Percentiles rank a stretch among this genome's conserved stretches.
Conservation (phyloP, 768 basidiomycete species). For the Suillus fuscotomentosus region DNA sequence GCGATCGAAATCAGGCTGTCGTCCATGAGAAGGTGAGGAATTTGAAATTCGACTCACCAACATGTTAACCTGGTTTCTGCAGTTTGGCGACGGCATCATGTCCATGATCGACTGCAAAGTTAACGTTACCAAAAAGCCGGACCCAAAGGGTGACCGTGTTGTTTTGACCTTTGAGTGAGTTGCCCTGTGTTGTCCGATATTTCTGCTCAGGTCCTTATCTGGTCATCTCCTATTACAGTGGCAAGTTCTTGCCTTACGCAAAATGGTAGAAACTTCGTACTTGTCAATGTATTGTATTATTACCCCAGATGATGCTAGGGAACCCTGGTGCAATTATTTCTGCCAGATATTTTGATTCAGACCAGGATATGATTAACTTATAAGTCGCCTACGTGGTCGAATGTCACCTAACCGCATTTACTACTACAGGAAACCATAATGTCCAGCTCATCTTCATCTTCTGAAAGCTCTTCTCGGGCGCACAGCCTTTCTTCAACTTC, state of each 20-base stretch:
- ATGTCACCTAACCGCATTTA: not conserved
- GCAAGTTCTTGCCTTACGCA: slow-evolving; percentile 75
- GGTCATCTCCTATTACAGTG: slow-evolving; percentile 38
- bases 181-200: not conserved
- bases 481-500: not conserved
- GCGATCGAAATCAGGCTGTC: slow-evolving; percentile 44
- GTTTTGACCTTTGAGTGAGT: slow-evolving; percentile 79
- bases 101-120: slow-evolving; percentile 86
- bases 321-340: slow-evolving; percentile 5
- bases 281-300: slow-evolving; percentile 4
- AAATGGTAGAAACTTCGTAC: slow-evolving; percentile 49
- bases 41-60: not conserved
- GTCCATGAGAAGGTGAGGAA: slow-evolving; percentile 69
- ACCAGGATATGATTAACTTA: slow-evolving; percentile 4
- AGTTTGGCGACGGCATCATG: slow-evolving; percentile 90
- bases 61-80: slow-evolving; percentile 2
- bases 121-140: slow-evolving; percentile 61
- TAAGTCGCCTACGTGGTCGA: not conserved
- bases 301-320: not conserved
- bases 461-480: not conserved
- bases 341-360: slow-evolving; percentile 13
- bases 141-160: slow-evolving; percentile 80
- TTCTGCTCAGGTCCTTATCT: slow-evolving; percentile 5
- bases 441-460: not conserved
- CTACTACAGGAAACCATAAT: not conserved